Base-by-base conservation (phyloP, 805 yeast genomes). In the Wickerhamiella australiensis region DNA sequence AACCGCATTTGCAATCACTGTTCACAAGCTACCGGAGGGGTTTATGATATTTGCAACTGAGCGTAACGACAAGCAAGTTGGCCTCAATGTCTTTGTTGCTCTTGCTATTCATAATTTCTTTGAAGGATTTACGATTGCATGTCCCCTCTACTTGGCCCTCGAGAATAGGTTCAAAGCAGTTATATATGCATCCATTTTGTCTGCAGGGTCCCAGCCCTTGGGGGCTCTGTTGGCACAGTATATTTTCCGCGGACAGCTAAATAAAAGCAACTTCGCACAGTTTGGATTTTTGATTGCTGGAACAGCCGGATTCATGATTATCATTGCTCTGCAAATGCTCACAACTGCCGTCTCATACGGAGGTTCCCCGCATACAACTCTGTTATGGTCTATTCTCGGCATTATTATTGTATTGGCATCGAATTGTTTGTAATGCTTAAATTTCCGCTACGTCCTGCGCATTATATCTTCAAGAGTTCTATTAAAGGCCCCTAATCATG, bases 1-100 rank as follows among this genome's bases (percentile, higher is more conserved):
- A 63, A 90, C 97, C 0, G 79, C 88, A 5, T 63, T 88, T 46
- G 97, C 95, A 0, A 77, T 90, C 25, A 76, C 94, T 0, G 66
- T 92, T 25, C 98, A 90, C 67, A 88, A 92, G 62, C 72, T 90
- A 22, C 98, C 98, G 0, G 98, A 90, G 65, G 98, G 98, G 0
- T 85, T 90, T 59, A 79, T 90, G 49, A 82, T 94, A 42, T 90
- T 77, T 62, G 83, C 82, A 29, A 87, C 92, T 0, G 73, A 86
- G 1, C 68, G 70, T 51, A 79, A 78, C 0, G 84, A 82, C 59
- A 77, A 82, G 1, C 65, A 71, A 27, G 66, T 87, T 23, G 96
- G 97, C 0, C 57, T 86, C 18, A 74, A 85, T 13, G 85, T 90
- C 11, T 88, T 92, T 59, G 63, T 88, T 18, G 86, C 96, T 44